phyloP scores from a whole-genome alignment of 129 eudicot species.

The Flaveria brownii region DNA sequence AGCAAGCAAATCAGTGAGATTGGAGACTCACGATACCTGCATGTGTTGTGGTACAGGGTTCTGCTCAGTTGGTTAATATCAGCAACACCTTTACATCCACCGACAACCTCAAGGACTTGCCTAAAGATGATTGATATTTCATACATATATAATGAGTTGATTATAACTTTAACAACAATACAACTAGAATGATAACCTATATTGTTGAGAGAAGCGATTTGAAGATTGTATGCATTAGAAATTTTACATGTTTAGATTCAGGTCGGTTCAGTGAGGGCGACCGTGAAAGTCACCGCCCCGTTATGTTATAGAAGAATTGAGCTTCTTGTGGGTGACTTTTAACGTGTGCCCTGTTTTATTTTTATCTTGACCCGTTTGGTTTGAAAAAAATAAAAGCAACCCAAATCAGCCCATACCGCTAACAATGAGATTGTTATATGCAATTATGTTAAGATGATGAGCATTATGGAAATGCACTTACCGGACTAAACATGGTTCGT shows the following conservation, averaged over 20 bases:
- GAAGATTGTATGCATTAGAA: neutral
- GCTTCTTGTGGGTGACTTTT: neutral
- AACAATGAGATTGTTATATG: conserved; percentile 7
- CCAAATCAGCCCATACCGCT: neutral
- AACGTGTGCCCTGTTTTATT: neutral
- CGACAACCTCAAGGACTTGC: conserved; percentile 99
- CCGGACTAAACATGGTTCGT: conserved; percentile 95
- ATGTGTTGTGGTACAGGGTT: conserved; percentile 81
- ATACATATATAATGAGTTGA: neutral
- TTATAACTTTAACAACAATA: neutral
- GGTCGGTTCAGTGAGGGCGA: too few relatives aligned
- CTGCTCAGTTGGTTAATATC: conserved; percentile 72
- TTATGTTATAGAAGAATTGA: too few relatives aligned
- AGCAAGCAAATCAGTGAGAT: neutral
- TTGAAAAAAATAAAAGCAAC: neutral
- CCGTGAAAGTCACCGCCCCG: too few relatives aligned
- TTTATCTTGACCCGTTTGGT: neutral
- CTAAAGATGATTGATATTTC: conserved; percentile 40
- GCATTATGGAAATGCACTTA: conserved; percentile 39
- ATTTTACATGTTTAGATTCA: neutral
- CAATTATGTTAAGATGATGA: neutral
- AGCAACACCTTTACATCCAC: conserved; percentile 77
- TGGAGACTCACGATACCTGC: conserved; percentile 61
- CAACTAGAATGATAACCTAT: neutral
- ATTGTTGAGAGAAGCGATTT: neutral